Base-by-base conservation (phyloP, 1,284 basidiomycete genomes). In the Tylopilus orsonianus region DNA sequence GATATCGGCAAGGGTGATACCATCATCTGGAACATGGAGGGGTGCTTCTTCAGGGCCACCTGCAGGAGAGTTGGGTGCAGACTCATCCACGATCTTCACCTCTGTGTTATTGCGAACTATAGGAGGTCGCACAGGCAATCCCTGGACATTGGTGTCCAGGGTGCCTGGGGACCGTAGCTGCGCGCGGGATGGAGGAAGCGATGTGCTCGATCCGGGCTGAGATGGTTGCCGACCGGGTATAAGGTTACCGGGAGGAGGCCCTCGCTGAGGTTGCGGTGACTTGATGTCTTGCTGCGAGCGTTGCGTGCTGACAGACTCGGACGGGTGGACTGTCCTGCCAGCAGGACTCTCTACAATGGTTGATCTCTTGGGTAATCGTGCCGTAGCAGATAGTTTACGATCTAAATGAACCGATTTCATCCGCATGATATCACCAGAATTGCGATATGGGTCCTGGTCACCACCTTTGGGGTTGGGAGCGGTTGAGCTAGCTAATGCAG, bases 271-370 rank as follows among this genome's bases (percentile, higher is more conserved):
- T 44, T 72, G 68, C 6, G 68, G 57, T 30, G 64, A 57, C 53
- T 66, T 62, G 34, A 68, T 54, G 5, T 68, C 56, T 41, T 60
- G 57, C 46, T 62, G 66, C 27, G 55, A 71, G 46, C 73, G 72
- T 50, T 74, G 74, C 27, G 63, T 56, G 39, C 67, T 72, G 6
- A 69, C 61, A 30, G 73, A 59, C 45, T 83, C 79, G 8, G 71
- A 78, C 52, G 86, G 79, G 58, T 91, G 87, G 3, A 89, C 93
- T 51, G 85, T 86, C 64, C 87, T 83, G 30, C 93, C 95, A 4
- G 92, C 82, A n/a, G 96, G 96, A 62, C 90, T 93, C 68, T 97
- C 96, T 39, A 99, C 88, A 32, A 99, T 87, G 4, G 92, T 98
- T 16, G 95, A 97, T 36, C 93, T 86, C 68, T 93, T 95, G 5